Conservation (phyloP, 2,329 filamentous ascomycete species). For the Colletotrichum orchidophilum region DNA sequence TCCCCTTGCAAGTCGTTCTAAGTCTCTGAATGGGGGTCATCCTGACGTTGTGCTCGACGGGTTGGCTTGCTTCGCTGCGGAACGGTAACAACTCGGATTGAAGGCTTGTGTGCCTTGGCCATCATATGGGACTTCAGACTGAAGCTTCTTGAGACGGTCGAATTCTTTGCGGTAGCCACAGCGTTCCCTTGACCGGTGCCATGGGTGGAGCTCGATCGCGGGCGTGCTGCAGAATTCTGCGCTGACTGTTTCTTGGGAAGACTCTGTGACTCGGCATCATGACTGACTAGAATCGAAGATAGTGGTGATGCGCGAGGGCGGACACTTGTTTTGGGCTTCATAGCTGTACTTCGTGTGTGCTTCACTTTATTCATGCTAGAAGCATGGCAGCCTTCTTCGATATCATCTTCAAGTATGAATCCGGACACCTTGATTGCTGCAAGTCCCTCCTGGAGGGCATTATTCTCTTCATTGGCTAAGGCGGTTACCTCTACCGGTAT, state of each 20-base stretch:
- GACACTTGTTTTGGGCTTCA: not conserved
- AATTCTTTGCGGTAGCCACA: not conserved
- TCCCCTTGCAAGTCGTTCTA: constrained; percentile 16
- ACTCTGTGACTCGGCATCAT: not conserved
- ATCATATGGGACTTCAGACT: constrained; percentile 5
- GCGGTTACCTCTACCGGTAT: not conserved
- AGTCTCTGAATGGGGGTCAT: constrained; percentile 4
- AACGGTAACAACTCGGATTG: constrained; percentile 1
- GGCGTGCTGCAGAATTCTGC: not conserved
- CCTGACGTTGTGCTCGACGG: not conserved
- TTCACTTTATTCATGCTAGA: not conserved
- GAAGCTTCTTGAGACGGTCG: not conserved
- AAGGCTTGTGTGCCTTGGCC: constrained; percentile 7
- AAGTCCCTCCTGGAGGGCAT: not conserved
- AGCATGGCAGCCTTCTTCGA: not conserved
- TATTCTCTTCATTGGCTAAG: not conserved
- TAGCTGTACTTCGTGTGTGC: not conserved
- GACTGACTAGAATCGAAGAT: not conserved
- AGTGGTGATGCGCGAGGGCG: not conserved
- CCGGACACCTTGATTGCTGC: not conserved
- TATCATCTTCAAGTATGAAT: constrained; percentile 11
- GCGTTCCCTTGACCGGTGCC: too few species aligned
- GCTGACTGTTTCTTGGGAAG: not conserved
- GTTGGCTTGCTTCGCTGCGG: not conserved
- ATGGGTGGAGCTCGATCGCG: not conserved